Percentiles rank a stretch among this genome's conserved stretches.
Conservation (phyloP, 345 rosid genomes). For the Gossypium herbaceum region DNA sequence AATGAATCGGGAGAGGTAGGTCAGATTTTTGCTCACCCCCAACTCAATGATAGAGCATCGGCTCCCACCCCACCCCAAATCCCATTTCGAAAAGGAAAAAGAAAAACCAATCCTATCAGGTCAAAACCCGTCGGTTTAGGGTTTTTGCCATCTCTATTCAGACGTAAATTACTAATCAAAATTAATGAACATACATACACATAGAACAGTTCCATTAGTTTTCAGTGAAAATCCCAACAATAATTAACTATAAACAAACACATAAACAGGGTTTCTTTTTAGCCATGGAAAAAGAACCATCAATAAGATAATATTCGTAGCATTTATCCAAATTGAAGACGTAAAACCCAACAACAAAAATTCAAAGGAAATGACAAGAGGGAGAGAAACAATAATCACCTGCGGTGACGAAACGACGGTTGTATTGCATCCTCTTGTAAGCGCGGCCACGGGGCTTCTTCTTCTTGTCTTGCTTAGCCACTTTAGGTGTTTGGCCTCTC, state of each 20-base stretch:
- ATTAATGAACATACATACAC: no score
- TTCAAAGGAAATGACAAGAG: background rate
- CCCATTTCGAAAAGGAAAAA: background rate
- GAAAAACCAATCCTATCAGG: background rate
- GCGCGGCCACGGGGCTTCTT: constrained; percentile 95
- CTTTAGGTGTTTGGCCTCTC: constrained; percentile 83
- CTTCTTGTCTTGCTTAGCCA: constrained; percentile 87
- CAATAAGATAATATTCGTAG: background rate
- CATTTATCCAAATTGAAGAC: background rate
- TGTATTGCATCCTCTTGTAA: constrained; percentile 81
- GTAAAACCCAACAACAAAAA: background rate
- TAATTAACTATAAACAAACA: background rate
- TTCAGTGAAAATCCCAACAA: background rate
- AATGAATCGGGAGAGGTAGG: no score
- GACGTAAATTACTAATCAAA: no score
- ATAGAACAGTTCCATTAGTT: no score
- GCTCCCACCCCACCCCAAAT: background rate
- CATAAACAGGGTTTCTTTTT: background rate
- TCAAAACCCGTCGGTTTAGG: background rate
- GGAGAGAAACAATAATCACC: constrained; percentile 23
- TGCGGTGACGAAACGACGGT: constrained; percentile 82
- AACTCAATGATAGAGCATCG: no score
- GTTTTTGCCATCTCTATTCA: no score
- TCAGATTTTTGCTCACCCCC: no score
- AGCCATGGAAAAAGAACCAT: background rate